Evolutionary conservation across 441 rosid genomes (phyloP).

Genomic region (Syzygium malaccense): DNA sequence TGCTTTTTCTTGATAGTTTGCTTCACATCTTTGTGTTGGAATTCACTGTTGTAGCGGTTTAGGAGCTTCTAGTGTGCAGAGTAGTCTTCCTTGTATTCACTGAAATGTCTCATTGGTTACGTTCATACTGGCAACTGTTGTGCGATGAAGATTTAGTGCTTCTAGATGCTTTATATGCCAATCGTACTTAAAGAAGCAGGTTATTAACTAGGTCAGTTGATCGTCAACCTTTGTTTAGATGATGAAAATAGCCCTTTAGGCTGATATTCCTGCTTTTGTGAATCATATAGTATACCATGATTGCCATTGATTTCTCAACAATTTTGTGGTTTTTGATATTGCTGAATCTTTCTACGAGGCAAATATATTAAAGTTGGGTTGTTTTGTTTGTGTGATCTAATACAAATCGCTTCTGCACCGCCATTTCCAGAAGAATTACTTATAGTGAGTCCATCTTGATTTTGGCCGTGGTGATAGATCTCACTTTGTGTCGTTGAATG

Average conservation of each 20-base stretch:
- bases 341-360: neutral
- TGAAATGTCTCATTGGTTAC: neutral
- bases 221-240: neutral
- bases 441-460: neutral
- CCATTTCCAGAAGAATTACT: neutral
- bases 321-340: neutral
- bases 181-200: neutral
- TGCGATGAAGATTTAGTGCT: neutral
- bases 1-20: neutral
- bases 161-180: neutral
- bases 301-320: neutral
- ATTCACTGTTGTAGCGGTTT: neutral
- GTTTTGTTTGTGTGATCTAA: neutral
- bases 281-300: neutral
- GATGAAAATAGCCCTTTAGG: neutral
- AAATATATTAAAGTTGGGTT: neutral
- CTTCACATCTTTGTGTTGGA: neutral
- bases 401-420: neutral
- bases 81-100: neutral
- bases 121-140: neutral
- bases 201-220: neutral
- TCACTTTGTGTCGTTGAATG: neutral
- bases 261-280: neutral
- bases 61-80: neutral
- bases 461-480: neutral